Evolutionary conservation across 345 rosid species (phyloP), one percentile per base, ranked within the genome.

Genomic region (Eucalyptus sp.): DNA sequence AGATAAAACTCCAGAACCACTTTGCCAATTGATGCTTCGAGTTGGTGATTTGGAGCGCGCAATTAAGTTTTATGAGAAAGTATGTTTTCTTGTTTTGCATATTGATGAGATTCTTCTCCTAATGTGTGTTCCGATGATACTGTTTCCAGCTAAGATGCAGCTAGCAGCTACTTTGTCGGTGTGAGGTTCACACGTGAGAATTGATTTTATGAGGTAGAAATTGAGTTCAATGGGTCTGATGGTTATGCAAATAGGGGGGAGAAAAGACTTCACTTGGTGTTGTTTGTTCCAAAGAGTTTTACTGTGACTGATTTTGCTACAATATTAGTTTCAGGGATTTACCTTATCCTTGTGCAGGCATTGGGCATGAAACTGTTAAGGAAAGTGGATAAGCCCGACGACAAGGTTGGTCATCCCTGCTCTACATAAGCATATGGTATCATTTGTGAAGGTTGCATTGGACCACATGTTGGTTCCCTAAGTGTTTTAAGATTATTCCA

Each of bases 11-110:
- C 99, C 97, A 86, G 96, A 95, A 89, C 99, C 99, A 52, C 93
- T 98, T 43, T 98, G 99, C 90, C 99, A 98, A 94, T 94, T 98
- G 29, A 96, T 97, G 98, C 97, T 98, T 88, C 97, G 98, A 88
- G 97, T 94, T 60, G 98, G 99, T 89, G 98, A 98, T 90, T 92
- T 97, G 33, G 97, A 94, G 48, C 96, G 96, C 31, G 88, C 99
- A 81, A 94, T 96, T 93, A 94, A 95, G 90, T 97, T 98, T 91
- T 96, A 98, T 90, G 99, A 97, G 90, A 98, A 96, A 97, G 99
- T 97, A 92, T 8, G 27, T 41, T 49, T 37, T 50, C 27, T 37
- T 49, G 68, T 25, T 62, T 50, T 13, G 54, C 41, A 60, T 25
- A 0, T 87, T 7, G 44, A 62, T 48, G 64, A n/a, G 27, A 49